These are phyloP conservation scores for Vigna mungo DNA, from an alignment of 306 rosid genomes.

Conservation along the genomic window DNA sequence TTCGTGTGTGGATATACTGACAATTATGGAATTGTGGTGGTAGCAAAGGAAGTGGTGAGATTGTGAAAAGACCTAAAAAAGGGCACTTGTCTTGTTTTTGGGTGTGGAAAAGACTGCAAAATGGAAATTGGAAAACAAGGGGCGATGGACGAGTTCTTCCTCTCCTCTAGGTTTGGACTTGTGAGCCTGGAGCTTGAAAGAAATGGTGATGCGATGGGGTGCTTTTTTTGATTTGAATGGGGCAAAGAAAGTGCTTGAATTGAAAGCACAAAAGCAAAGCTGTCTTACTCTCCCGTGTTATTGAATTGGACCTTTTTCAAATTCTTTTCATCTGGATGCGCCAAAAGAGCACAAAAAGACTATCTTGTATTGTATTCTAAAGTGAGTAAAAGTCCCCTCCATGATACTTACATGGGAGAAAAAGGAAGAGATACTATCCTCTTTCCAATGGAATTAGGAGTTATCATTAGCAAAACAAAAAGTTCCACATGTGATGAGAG, in stretches of 20 bases:
- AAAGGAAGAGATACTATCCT: neutral
- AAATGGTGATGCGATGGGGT: constrained; percentile 43
- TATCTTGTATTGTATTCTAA: constrained; percentile 6
- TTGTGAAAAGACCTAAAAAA: constrained; percentile 36
- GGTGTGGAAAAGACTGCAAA: constrained; percentile 43
- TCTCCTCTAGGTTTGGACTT: constrained; percentile 32
- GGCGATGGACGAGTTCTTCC: constrained; percentile 29
- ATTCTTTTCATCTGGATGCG: constrained; percentile 44
- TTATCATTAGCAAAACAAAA: constrained; percentile 20
- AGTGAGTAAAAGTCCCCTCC: neutral
- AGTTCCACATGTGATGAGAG: constrained; percentile 29
- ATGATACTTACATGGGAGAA: neutral
- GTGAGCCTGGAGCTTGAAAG: constrained; percentile 50
- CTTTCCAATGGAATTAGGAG: constrained; percentile 40
- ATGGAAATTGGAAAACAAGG: constrained; percentile 33
- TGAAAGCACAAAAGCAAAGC: constrained; percentile 53
- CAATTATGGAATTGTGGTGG: constrained; percentile 29
- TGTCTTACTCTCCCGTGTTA: constrained; percentile 41
- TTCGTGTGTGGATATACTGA: constrained; percentile 20
- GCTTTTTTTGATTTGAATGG: constrained; percentile 43
- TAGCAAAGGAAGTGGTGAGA: constrained; percentile 41
- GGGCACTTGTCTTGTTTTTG: constrained; percentile 26
- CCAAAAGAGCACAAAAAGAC: constrained; percentile 59
- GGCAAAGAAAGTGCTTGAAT: constrained; percentile 18
- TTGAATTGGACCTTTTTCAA: constrained; percentile 52